Percentiles rank a stretch among this genome's conserved stretches.
Conservation (phyloP, 495 filamentous ascomycete genomes). For the Talaromyces thailandensis region DNA sequence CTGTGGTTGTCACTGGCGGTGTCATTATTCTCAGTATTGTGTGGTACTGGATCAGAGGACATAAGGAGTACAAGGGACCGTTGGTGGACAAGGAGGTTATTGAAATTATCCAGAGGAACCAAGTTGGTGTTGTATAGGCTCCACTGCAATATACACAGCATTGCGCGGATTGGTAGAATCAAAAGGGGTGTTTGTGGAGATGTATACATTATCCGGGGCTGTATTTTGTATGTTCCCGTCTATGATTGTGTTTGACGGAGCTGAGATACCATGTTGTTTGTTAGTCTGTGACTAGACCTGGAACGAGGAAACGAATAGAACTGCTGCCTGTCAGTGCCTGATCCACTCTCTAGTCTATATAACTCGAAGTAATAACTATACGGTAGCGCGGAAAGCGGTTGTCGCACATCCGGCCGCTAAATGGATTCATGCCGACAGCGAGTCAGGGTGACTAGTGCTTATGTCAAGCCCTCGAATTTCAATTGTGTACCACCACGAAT, state of each 20-base stretch:
- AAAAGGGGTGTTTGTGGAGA: not conserved
- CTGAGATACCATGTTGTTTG: not conserved
- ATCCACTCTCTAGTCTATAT: not conserved
- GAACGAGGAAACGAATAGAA: not conserved
- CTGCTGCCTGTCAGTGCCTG: not conserved
- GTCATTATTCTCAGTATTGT: slow-evolving; percentile 26
- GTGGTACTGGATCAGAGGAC: slow-evolving; percentile 23
- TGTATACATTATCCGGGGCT: not conserved
- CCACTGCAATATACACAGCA: not conserved
- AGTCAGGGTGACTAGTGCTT: not conserved
- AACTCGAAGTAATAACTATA: too few relatives aligned
- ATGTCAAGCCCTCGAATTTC: not conserved
- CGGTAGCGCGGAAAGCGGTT: not conserved
- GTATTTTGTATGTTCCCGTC: not conserved
- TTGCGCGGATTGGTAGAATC: not conserved
- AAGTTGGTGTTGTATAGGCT: not conserved
- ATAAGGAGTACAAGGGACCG: slow-evolving; percentile 20
- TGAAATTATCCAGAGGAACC: slow-evolving; percentile 2
- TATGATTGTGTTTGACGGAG: not conserved
- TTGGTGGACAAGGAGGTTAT: slow-evolving; percentile 12
- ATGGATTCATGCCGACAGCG: not conserved
- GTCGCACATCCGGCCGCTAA: not conserved
- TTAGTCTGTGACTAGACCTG: not conserved
- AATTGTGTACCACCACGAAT: not conserved
- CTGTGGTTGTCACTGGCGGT: slow-evolving; percentile 29